These are phyloP conservation scores for Candida labiduridarum DNA, from an alignment of 1,139 yeast species.

Conservation along the genomic window DNA sequence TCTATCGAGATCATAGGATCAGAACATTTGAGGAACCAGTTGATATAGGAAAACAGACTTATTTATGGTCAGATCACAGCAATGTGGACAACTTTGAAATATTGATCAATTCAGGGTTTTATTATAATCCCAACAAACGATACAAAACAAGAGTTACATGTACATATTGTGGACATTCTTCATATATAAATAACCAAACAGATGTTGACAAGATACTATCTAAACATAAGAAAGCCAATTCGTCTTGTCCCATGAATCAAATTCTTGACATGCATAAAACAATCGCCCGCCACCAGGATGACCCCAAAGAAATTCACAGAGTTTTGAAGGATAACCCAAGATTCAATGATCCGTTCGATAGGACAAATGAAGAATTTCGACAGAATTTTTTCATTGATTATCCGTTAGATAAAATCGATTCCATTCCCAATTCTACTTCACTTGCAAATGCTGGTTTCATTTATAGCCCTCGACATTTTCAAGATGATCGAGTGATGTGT, in stretches of 20 bases:
- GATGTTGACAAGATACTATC: slow-evolving; percentile 34
- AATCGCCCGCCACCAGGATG: slow-evolving; percentile 14
- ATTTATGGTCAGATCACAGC: slow-evolving; percentile 21
- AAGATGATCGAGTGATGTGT: slow-evolving; percentile 71
- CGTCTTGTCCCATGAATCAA: slow-evolving; percentile 49
- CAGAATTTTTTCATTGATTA: slow-evolving; percentile 56
- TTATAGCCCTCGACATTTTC: slow-evolving; percentile 42
- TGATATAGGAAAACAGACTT: slow-evolving; percentile 14
- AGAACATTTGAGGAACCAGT: slow-evolving; percentile 19
- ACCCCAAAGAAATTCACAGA: slow-evolving; percentile 9
- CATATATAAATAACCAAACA: slow-evolving; percentile 32
- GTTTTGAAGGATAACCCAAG: slow-evolving; percentile 13
- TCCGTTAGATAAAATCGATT: slow-evolving; percentile 49
- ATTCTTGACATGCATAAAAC: slow-evolving; percentile 23
- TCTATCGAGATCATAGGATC: slow-evolving; percentile 20
- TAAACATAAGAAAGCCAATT: slow-evolving; percentile 50
- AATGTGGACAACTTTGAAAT: slow-evolving; percentile 16
- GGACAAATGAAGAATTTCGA: slow-evolving; percentile 45
- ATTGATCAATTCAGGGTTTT: slow-evolving; percentile 68
- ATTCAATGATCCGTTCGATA: slow-evolving; percentile 30
- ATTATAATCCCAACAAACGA: slow-evolving; percentile 57
- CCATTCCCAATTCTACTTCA: slow-evolving; percentile 40
- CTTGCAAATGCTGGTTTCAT: slow-evolving; percentile 59
- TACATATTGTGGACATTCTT: slow-evolving; percentile 56
- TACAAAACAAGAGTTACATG: slow-evolving; percentile 58